Base-by-base conservation (phyloP, 352 stramenopile species). In the Phytophthora lateralis region DNA sequence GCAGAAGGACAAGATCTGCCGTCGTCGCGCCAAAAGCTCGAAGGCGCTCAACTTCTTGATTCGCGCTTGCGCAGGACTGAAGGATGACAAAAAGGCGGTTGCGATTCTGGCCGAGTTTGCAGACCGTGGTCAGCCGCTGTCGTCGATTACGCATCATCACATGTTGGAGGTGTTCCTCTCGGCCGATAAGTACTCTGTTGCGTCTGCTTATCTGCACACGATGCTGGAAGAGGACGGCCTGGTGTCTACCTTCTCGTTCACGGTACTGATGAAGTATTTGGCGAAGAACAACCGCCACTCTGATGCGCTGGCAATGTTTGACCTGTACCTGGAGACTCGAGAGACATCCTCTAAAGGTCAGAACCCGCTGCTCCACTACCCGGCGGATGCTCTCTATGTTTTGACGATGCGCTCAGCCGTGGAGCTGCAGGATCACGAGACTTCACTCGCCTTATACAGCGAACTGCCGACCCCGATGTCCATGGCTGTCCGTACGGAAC, bases 1-100 rank as follows among this genome's bases (percentile, higher is more conserved):
- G 82, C 59, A 75, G 38, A 63, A 87, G 2, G 63, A 85, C 63
- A 80, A 65, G 53, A 54, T 64, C 17, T 93, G 84, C 52, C 82
- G 82, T 7, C 78, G 80, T 27, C 83, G 82, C 17, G 75, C 78
- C 14, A 91, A 85, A 69, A 91, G 68, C 46, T 78, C 83, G 34
- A 94, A 93, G 70, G 62, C 85, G 49, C 79, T 96, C 47, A 94
- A 94, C 68, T 91, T 83, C 26, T 60, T 96, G 20, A 66, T 96
- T 32, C 78, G 80, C 41, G 76, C 82, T 9, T 93, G 84, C 52
- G 48, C 64, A 24, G 67, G 70, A 35, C 60, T 87, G 15, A 75
- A 79, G 17, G 71, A 91, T 38, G 78, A 82, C 52, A 64, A 44
- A 17, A 85, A 56, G 2, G 87, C 82, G 0, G 66, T 67, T 5